Evolutionary conservation across 106 monocot species (phyloP).

Genomic region (Agapanthus africanus): DNA sequence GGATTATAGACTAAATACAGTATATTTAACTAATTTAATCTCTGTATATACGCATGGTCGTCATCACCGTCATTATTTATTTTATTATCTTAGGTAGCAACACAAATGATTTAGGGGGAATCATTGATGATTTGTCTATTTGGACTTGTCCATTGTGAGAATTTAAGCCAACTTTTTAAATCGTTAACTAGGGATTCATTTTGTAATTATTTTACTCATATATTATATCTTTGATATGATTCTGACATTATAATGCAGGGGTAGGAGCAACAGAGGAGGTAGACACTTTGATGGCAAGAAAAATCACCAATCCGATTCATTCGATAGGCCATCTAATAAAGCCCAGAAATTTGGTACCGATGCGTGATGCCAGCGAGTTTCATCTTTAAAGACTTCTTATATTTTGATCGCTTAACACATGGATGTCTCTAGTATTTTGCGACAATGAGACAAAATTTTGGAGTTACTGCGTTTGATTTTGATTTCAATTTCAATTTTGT

Average conservation of each 20-base stretch:
- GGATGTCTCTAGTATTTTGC: background rate
- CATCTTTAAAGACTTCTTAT: background rate
- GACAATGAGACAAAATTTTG: background rate
- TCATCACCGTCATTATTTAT: too few species aligned
- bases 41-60: too few species aligned
- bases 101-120: too few species aligned
- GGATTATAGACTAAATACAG: too few species aligned
- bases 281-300: slow-evolving; percentile 34
- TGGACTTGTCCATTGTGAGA: too few species aligned
- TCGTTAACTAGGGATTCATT: too few species aligned
- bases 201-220: too few species aligned
- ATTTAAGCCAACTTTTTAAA: too few species aligned
- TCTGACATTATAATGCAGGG: slow-evolving; percentile 14
- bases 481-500: background rate
- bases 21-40: too few species aligned
- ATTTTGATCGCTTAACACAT: background rate
- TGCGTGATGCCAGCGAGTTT: too few species aligned
- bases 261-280: slow-evolving; percentile 30
- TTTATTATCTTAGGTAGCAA: too few species aligned
- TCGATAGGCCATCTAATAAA: slow-evolving; percentile 16
- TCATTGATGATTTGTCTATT: too few species aligned
- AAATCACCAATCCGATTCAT: slow-evolving; percentile 10
- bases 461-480: background rate
- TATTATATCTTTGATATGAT: background rate
- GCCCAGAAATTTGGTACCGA: slow-evolving; percentile 16